phyloP scores from a whole-genome alignment of 164 flowering plant genomes.

The Chimonanthus salicifolius region DNA sequence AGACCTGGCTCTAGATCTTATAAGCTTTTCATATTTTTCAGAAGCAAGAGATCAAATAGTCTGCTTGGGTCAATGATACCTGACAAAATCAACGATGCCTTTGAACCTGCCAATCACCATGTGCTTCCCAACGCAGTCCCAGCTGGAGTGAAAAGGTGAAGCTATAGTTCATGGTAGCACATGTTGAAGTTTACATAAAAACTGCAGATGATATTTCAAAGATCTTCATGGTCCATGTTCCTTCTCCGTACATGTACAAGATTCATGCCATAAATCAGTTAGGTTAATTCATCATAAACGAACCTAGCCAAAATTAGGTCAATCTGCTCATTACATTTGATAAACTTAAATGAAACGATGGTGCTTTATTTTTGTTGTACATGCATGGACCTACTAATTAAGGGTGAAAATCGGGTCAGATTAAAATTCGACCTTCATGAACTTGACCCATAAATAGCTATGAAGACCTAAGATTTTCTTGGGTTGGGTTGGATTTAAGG shows the following conservation, averaged over 20 bases:
- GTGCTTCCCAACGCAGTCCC: conserved; percentile 76
- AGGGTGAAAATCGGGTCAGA: too few species aligned
- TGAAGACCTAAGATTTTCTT: too few species aligned
- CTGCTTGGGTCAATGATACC: conserved; percentile 76
- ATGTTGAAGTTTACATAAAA: too few species aligned
- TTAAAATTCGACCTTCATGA: too few species aligned
- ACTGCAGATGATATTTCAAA: background rate
- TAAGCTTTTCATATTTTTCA: conserved; percentile 16
- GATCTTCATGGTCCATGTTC: background rate
- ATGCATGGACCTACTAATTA: too few species aligned
- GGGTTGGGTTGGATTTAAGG: too few species aligned
- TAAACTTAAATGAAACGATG: background rate
- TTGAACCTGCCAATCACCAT: conserved; percentile 73
- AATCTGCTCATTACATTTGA: background rate
- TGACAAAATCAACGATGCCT: conserved; percentile 53
- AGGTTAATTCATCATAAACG: background rate
- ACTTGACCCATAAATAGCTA: too few species aligned
- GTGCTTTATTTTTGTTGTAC: too few species aligned
- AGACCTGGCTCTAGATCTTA: background rate
- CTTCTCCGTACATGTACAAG: background rate
- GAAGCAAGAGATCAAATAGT: conserved; percentile 52
- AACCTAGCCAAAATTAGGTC: background rate
- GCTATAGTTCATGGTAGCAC: background rate
- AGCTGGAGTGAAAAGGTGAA: conserved; percentile 73
- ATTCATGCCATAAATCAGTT: background rate